Percentiles rank a stretch among this genome's conserved stretches.
Evolutionary conservation across 257 asterid genomes (phyloP).

Genomic region (Asclepias syriaca): DNA sequence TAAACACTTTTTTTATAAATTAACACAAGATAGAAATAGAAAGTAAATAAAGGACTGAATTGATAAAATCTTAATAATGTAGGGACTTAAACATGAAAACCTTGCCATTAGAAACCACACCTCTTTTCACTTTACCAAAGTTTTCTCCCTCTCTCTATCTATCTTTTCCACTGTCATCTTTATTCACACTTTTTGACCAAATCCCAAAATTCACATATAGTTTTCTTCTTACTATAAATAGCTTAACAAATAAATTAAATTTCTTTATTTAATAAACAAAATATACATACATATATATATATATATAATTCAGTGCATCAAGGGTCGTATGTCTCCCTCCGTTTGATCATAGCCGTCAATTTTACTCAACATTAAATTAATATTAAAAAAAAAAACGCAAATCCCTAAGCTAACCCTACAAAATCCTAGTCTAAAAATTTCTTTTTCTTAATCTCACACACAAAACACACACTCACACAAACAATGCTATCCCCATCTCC

Average conservation of each 20-base stretch:
- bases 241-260: not conserved
- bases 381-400: not conserved
- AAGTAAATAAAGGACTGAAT: too few species aligned
- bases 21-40: too few species aligned
- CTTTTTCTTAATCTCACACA: not conserved
- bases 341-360: slow-evolving; percentile 7
- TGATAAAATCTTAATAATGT: too few species aligned
- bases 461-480: not conserved
- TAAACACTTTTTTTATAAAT: too few species aligned
- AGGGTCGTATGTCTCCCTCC: not conserved
- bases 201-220: not conserved
- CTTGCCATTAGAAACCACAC: too few species aligned
- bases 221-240: not conserved
- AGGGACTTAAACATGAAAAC: too few species aligned
- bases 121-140: not conserved
- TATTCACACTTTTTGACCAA: slow-evolving; percentile 2
- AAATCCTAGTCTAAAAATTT: not conserved
- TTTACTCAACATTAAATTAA: not conserved
- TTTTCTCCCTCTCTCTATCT: not conserved
- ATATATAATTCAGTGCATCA: not conserved
- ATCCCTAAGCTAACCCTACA: not conserved
- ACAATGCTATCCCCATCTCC: slow-evolving; percentile 59
- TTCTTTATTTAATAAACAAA: not conserved
- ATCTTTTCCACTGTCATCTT: not conserved
- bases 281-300: not conserved